A percentile compares a stretch with the other conserved stretches of the same genome.
Conservation (phyloP, 2,329 filamentous ascomycete species). For the Knufia fluminis region DNA sequence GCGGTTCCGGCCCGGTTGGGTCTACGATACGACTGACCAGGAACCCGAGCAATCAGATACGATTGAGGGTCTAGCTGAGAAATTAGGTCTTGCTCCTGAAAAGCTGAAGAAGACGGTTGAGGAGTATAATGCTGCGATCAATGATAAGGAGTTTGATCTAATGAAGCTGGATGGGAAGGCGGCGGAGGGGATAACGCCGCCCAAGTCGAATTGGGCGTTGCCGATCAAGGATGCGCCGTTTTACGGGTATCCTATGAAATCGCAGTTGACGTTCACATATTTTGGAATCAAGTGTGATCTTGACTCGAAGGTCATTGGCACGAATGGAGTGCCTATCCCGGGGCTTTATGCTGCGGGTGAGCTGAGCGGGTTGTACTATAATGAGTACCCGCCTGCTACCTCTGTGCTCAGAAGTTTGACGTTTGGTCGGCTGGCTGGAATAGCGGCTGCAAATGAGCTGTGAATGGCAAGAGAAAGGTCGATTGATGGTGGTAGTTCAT, state of each 20-base stretch:
- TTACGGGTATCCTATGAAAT: constrained; percentile 28
- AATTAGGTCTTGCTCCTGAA: constrained; percentile 30
- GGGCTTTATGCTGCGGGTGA: constrained; percentile 22
- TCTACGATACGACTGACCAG: constrained; percentile 35
- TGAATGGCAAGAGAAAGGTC: no score
- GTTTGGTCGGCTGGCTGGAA: constrained; percentile 17
- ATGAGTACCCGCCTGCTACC: constrained; percentile 18
- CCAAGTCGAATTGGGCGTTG: constrained; percentile 33
- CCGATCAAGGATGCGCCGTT: constrained; percentile 31
- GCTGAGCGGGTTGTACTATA: constrained; percentile 17
- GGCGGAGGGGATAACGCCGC: constrained; percentile 29
- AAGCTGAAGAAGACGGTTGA: constrained; percentile 31
- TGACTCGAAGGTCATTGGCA: constrained; percentile 31
- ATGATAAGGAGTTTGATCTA: constrained; percentile 33
- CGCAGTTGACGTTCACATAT: constrained; percentile 28
- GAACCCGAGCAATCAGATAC: constrained; percentile 33
- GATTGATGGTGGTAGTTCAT: no score
- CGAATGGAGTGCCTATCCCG: constrained; percentile 32
- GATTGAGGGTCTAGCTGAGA: constrained; percentile 32
- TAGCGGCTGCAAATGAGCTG: constrained; percentile 2
- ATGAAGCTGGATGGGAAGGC: constrained; percentile 36
- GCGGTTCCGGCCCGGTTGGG: constrained; percentile 35
- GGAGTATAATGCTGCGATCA: constrained; percentile 32
- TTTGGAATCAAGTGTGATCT: constrained; percentile 33
- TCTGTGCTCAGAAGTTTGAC: constrained; percentile 18